A percentile compares a stretch with the other conserved stretches of the same genome.
Evolutionary conservation across 306 rosid species (phyloP).

Genomic region (Prunus mongolica): DNA sequence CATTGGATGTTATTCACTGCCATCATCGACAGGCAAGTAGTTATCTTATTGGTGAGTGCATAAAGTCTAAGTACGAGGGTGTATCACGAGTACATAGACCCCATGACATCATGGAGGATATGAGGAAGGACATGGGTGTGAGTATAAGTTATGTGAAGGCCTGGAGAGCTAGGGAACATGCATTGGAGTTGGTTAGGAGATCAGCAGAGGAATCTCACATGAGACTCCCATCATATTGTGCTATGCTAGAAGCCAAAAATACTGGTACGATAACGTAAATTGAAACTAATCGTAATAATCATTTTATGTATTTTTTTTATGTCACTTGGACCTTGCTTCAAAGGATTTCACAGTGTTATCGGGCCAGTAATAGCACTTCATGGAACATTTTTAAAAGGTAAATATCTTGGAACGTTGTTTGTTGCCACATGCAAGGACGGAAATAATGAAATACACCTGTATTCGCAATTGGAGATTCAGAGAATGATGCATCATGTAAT

Average conservation of each 20-base stretch:
- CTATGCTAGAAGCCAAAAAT: neutral
- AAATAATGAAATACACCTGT: neutral
- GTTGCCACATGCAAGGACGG: too few relatives aligned
- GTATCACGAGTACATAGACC: neutral
- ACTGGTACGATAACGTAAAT: neutral
- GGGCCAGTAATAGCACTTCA: neutral
- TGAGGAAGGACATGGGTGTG: constrained; percentile 1
- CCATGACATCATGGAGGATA: too few relatives aligned
- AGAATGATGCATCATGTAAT: neutral
- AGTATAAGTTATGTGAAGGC: constrained; percentile 18
- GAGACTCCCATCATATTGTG: neutral
- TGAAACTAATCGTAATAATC: neutral
- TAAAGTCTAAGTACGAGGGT: constrained; percentile 12
- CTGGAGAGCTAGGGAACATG: constrained; percentile 10
- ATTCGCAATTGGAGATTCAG: neutral
- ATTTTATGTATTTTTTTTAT: too few relatives aligned
- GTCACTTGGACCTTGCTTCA: neutral
- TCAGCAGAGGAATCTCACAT: neutral
- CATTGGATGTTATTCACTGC: neutral
- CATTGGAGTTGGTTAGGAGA: neutral
- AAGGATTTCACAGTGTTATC: neutral
- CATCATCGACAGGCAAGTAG: constrained; percentile 4
- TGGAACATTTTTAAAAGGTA: neutral
- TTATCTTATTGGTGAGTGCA: constrained; percentile 11
- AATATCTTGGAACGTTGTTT: too few relatives aligned